A percentile compares a stretch with the other conserved stretches of the same genome.
These are phyloP conservation scores for Aspergillus wentii DNA, from an alignment of 495 filamentous ascomycete species.

Conservation along the genomic window DNA sequence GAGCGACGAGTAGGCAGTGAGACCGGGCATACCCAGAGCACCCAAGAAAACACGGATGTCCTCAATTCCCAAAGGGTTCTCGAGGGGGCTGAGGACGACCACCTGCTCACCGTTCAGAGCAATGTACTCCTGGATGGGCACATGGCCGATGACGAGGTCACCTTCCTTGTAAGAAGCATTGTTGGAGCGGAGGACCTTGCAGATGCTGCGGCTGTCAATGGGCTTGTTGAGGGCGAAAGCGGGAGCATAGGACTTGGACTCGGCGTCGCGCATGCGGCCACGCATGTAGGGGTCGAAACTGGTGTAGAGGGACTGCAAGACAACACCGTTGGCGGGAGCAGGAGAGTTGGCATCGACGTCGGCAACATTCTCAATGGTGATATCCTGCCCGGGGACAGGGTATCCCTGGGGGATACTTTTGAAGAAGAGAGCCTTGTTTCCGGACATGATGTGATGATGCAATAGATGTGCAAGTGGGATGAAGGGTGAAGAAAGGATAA, in stretches of 20 bases:
- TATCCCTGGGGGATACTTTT: constrained; percentile 61
- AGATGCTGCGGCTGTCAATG: constrained; percentile 52
- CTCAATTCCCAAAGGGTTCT: constrained; percentile 42
- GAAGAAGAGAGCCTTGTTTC: constrained; percentile 81
- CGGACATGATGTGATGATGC: constrained; percentile 18
- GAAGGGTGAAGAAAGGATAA: constrained; percentile 1
- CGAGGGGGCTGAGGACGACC: constrained; percentile 25
- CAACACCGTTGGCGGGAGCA: constrained; percentile 65
- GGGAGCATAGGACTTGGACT: constrained; percentile 58
- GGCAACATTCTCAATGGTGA: constrained; percentile 59
- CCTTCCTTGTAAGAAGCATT: constrained; percentile 56
- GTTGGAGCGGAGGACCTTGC: constrained; percentile 64
- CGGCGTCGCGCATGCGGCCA: constrained; percentile 52
- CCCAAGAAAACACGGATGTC: constrained; percentile 56
- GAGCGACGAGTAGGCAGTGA: constrained; percentile 77
- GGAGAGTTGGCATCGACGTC: constrained; percentile 64
- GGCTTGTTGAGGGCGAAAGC: constrained; percentile 52
- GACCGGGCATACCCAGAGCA: constrained; percentile 79
- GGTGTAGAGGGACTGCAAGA: constrained; percentile 66
- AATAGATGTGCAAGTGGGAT: not conserved
- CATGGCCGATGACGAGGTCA: constrained; percentile 57
- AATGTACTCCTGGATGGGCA: constrained; percentile 61
- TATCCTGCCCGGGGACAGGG: constrained; percentile 68
- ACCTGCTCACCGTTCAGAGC: constrained; percentile 24
- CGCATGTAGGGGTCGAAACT: constrained; percentile 91